Evolutionary conservation across 2,329 filamentous ascomycete genomes (phyloP).

Genomic region (Lachnellula arida): DNA sequence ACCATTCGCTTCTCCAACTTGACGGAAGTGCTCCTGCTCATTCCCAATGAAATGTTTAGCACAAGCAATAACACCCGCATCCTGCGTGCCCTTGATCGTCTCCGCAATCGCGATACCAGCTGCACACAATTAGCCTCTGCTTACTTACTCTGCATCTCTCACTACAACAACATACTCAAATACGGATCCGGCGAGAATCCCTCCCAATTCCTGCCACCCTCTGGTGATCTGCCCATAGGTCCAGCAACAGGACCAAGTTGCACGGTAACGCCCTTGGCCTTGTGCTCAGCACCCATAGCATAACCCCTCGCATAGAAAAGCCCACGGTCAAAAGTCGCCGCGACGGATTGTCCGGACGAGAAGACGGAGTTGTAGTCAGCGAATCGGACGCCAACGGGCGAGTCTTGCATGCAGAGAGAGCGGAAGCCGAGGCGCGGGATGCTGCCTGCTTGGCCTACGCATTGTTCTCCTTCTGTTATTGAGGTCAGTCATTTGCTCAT

Average conservation of each 20-base stretch:
- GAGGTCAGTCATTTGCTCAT: constrained; percentile 2
- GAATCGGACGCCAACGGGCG: constrained; percentile 37
- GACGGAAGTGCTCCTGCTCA: constrained; percentile 58
- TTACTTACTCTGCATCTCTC: constrained; percentile 40
- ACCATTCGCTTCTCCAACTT: constrained; percentile 40
- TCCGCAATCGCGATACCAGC: constrained; percentile 68
- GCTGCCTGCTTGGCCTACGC: constrained; percentile 27
- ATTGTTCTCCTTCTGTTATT: constrained; percentile 23
- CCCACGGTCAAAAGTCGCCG: constrained; percentile 63
- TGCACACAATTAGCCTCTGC: constrained; percentile 44
- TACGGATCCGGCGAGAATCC: constrained; percentile 69
- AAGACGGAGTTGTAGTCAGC: constrained; percentile 66
- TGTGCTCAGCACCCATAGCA: constrained; percentile 56
- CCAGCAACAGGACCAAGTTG: constrained; percentile 72
- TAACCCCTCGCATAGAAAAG: constrained; percentile 50
- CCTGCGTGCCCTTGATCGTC: constrained; percentile 75
- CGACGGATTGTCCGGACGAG: constrained; percentile 64
- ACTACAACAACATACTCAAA: constrained; percentile 50
- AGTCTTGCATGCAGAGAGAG: constrained; percentile 32
- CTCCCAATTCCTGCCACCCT: constrained; percentile 68
- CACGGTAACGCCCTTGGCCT: constrained; percentile 68
- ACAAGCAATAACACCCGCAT: constrained; percentile 76
- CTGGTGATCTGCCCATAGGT: constrained; percentile 60
- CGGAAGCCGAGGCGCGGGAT: constrained; percentile 32
- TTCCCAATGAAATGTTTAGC: constrained; percentile 70